Base-by-base conservation (phyloP, 2,329 filamentous ascomycete species). In the Fusarium pseudoanthophilum region DNA sequence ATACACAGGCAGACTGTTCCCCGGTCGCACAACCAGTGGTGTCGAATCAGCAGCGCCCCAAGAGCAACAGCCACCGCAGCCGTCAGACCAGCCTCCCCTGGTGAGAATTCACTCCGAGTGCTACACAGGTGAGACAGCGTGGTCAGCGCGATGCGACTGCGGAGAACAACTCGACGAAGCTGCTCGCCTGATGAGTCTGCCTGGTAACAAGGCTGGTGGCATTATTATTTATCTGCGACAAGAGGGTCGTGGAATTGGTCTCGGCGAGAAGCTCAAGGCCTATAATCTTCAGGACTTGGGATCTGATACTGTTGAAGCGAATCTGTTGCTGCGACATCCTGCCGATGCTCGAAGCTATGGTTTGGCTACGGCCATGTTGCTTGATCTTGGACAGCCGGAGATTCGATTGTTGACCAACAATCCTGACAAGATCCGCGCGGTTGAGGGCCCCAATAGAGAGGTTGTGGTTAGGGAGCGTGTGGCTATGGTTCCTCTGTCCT, bases 81-180 rank as follows among this genome's bases (percentile, higher is more conserved):
- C 39, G 45, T 34, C 57, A n/a, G 40, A 63, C 13, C 75, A 78
- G 46, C 65, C 71, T 57, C 94, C 96, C 0, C 86, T 99, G 43
- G 95, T 99, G 52, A 90, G 96, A 64, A 99, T 99, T 79, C 96
- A 99, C 82, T 97, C 94, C 7, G 96, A 99, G 83, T 99, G 96
- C 84, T 99, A 99, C 83, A 99, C 96, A 0, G 96, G 96, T 67
- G 96, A 99, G 86, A 99, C 96, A 2, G 96, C 97, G 2, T 98
- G 96, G 96, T 98, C 95, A 13, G 95, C 96, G 40, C 91, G 96
- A 34, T 99, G 96, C 84, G 96, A 99, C 84, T 99, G 96, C 81
- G 96, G 96, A 64, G 96, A 99, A 84, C 96, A 99, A 82, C 88
- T 99, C 5, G 96, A 99, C 81, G 96, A 99, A 84, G 96, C 96